Percentiles rank a stretch among this genome's conserved stretches.
Conservation (phyloP, 768 basidiomycete species). For the Amanita rubescens region DNA sequence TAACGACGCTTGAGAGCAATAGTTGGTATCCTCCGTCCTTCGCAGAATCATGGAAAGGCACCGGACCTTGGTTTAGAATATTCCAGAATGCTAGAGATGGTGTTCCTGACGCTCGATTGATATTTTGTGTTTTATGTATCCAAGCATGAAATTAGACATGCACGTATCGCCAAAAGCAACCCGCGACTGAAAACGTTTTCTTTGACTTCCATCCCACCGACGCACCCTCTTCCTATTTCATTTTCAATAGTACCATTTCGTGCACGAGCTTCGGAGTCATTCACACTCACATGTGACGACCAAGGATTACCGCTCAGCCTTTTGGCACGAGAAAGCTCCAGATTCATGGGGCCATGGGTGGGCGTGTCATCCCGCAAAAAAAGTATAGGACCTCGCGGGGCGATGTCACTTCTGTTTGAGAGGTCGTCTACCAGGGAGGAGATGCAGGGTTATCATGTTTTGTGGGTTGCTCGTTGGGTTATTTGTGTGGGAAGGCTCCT, state of each 20-base stretch:
- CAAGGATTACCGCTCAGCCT: conserved; percentile 57
- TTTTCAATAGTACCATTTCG: conserved; percentile 37
- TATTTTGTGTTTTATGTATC: background rate
- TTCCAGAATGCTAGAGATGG: conserved; percentile 90
- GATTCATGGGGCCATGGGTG: conserved; percentile 43
- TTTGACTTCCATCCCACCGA: conserved; percentile 55
- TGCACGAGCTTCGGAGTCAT: conserved; percentile 42
- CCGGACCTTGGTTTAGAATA: conserved; percentile 91
- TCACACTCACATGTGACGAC: conserved; percentile 50
- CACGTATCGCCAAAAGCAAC: conserved; percentile 55
- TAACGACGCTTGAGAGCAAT: conserved; percentile 72
- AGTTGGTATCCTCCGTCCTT: conserved; percentile 80
- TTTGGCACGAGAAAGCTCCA: conserved; percentile 40
- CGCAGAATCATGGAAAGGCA: conserved; percentile 54
- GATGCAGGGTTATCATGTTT: conserved; percentile 50
- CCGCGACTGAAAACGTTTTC: conserved; percentile 61
- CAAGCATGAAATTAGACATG: no score
- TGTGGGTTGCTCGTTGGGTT: conserved; percentile 41
- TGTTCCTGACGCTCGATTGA: conserved; percentile 17
- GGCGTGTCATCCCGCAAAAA: conserved; percentile 29
- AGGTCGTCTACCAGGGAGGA: conserved; percentile 62
- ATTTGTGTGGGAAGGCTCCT: conserved; percentile 35
- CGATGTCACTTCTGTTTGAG: conserved; percentile 45
- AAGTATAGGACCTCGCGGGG: conserved; percentile 35
- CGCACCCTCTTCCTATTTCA: conserved; percentile 43